Base-by-base conservation (phyloP, 306 rosid species). In the Carpinus fangiana region DNA sequence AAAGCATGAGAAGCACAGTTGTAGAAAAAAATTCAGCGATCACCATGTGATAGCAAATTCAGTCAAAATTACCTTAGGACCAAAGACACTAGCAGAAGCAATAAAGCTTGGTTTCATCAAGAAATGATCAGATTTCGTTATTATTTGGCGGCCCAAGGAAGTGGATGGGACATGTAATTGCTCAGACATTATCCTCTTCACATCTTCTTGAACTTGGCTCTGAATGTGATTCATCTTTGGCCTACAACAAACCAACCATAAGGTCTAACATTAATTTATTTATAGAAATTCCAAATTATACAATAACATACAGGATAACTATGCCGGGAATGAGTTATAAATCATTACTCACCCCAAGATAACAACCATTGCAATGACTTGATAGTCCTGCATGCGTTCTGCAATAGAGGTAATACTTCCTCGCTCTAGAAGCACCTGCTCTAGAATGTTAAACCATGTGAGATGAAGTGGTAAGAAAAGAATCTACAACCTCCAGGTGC, bases 81-180 rank as follows among this genome's bases (percentile, higher is more conserved):
- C 98, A 84, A 94, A 95, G 61, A 74, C 82, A 77, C 98, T 92
- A 73, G 98, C 85, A 75, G 97, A 92, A 82, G 87, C 97, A 80
- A 94, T 66, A 73, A 94, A 88, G 82, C 88, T 78, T 69, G 97
- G 97, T 73, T 85, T 92, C 79, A 82, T 78, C 50, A 21, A 72
- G 80, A 65, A 53, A 81, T 60, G 47, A 64, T 81, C 84, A 28
- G 91, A 80, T 70, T 87, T 77, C 36, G 13, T 74, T 67, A 53
- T 79, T 51, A 57, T 74, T 85, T 78, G 87, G 79, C 61, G 82
- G 73, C 85, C 80, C 57, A 76, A 83, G 70, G 86, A 70, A 51
- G 87, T 52, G 53, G 93, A 86, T 81, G 87, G 88, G 76, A 78
- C 59, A 48, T 76, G 88, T 66, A 92, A 87, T 85, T 82, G 89